Evolutionary conservation across 495 filamentous ascomycete genomes (phyloP), one percentile per base, ranked within the genome.

Genomic region (Penicillium paxilli): DNA sequence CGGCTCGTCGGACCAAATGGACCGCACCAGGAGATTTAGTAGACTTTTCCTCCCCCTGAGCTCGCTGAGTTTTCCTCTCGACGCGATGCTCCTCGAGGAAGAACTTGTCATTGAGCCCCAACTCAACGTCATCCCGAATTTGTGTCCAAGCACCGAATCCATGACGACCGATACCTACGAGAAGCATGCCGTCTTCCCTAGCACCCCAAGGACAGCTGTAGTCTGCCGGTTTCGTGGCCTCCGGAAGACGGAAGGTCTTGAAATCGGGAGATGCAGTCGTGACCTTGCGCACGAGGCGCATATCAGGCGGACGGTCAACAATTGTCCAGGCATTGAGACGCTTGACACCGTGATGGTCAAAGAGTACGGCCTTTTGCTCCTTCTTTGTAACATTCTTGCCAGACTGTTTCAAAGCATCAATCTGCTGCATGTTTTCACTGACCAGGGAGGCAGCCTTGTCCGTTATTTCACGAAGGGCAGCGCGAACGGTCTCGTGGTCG

Each of bases 81-180:
- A 97, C 93, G n/a, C 92, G 88, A 66, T 97, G 92, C 64, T 99
- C 94, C 67, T 99, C 94, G 5, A 99, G 68, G 75, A 95, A 99
- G 67, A 98, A 91, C 65, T 96, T 98, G 57, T 96, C 94, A 3
- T 78, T 77, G 72, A 99, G 86, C 4, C 80, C 86, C 16, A 99
- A 81, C 47, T 96, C 92, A 5, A 83, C 77, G 63, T 99, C 94
- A 59, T 98, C 95, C 9, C 93, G 85, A 61, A 99, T 98, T 54
- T 88, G 83, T 3, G 83, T 79, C 94, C 94, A 99, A 16, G 91
- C 91, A 48, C 94, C 94, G 66, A 95, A 97, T 2, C 94, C 94
- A 66, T 98, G 93, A 35, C 88, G 82, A 51, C 87, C 84, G 58
- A 99, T 96, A 47, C 94, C 94, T 24, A 97, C 83, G 51, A 91